Conservation (phyloP, 1,284 basidiomycete genomes). For the Neolentinus lepideus region DNA sequence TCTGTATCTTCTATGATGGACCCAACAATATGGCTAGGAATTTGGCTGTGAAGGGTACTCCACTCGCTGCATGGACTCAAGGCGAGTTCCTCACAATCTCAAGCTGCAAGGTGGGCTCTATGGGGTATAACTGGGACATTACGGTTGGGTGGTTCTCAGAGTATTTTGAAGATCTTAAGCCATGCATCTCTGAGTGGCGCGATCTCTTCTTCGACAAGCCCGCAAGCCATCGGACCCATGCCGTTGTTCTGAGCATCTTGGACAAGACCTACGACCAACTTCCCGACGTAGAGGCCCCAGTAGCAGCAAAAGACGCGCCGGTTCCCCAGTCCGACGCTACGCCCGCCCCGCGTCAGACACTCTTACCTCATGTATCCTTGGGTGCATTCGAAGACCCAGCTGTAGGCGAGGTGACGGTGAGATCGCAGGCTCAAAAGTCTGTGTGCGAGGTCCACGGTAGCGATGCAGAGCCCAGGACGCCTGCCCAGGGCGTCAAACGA, state of each 20-base stretch:
- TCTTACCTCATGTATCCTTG: no score
- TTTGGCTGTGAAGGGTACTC: not conserved
- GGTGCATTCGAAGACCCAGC: no score
- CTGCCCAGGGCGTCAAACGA: no score
- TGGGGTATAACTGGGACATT: not conserved
- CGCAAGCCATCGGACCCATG: not conserved
- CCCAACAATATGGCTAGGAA: not conserved
- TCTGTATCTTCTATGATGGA: not conserved
- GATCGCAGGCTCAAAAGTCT: no score
- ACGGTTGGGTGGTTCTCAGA: not conserved
- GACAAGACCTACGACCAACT: not conserved
- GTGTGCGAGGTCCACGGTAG: no score
- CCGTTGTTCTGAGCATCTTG: not conserved
- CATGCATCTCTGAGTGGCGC: not conserved
- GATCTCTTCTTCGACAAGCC: not conserved
- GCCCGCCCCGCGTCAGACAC: no score
- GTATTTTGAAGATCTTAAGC: constrained; percentile 1
- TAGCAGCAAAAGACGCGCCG: no score
- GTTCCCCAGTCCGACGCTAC: no score
- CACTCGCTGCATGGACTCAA: not conserved
- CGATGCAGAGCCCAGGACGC: no score
- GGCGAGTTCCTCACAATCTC: not conserved
- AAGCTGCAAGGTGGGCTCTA: not conserved
- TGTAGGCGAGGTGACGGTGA: no score
- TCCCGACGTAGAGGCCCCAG: not conserved